These are phyloP conservation scores for Lactifluus volemus DNA, from an alignment of 768 basidiomycete species.

Conservation along the genomic window DNA sequence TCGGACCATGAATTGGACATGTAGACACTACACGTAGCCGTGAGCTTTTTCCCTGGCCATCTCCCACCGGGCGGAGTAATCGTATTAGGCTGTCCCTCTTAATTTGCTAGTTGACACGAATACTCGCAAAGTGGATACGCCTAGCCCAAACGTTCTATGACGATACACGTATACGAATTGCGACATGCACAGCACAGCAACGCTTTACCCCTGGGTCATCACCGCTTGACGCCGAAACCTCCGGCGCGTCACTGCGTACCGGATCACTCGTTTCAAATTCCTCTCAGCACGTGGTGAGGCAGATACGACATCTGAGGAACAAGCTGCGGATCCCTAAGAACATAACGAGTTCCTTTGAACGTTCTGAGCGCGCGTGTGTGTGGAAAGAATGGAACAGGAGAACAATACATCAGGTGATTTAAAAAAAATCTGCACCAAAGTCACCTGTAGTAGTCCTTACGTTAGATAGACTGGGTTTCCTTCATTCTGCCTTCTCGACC, in stretches of 20 bases:
- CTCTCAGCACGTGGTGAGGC: background rate
- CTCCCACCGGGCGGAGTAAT: background rate
- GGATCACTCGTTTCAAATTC: background rate
- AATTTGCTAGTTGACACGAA: slow-evolving; percentile 8
- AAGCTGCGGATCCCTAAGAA: background rate
- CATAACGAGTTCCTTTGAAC: background rate
- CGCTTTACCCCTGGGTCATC: background rate
- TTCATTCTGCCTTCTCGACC: background rate
- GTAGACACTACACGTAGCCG: slow-evolving; percentile 3
- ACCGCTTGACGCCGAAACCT: background rate
- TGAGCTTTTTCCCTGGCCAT: slow-evolving; percentile 1
- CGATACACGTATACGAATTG: background rate
- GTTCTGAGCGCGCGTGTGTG: background rate
- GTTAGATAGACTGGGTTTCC: background rate
- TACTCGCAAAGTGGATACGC: background rate
- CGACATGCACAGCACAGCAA: background rate
- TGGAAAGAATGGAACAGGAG: background rate
- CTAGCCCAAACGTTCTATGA: slow-evolving; percentile 2
- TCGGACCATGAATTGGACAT: slow-evolving; percentile 1
- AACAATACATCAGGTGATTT: background rate
- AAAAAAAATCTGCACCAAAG: background rate
- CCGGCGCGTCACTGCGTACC: background rate
- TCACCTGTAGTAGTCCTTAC: background rate
- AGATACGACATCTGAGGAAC: background rate
- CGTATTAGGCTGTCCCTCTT: background rate